These are phyloP conservation scores for Tuber calosporum DNA, from an alignment of 495 filamentous ascomycete species.

Conservation along the genomic window DNA sequence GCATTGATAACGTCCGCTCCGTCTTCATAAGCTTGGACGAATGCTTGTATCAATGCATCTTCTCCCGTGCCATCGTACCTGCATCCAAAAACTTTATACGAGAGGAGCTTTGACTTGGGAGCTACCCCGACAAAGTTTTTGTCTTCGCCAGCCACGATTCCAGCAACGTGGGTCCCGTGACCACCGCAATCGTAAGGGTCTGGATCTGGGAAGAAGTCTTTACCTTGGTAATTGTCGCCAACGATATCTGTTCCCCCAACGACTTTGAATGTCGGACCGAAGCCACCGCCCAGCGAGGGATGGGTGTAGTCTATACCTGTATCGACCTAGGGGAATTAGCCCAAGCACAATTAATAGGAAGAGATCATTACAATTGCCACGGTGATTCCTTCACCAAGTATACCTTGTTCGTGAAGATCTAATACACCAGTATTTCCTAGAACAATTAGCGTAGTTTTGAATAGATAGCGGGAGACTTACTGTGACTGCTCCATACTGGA, in stretches of 20 bases:
- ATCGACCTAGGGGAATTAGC: conserved; percentile 42
- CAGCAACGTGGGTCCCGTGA: conserved; percentile 51
- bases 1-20: conserved; percentile 56
- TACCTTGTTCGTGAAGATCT: conserved; percentile 34
- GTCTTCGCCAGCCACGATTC: conserved; percentile 52
- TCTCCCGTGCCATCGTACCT: conserved; percentile 45
- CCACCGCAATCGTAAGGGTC: conserved; percentile 47
- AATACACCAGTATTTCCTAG: conserved; percentile 38
- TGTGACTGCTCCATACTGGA: conserved; percentile 26
- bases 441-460: neutral
- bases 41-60: conserved; percentile 53
- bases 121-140: conserved; percentile 52
- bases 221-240: conserved; percentile 49
- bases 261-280: conserved; percentile 51
- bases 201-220: conserved; percentile 45
- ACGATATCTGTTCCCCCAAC: conserved; percentile 52
- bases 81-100: conserved; percentile 54
- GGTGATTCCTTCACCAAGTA: conserved; percentile 28
- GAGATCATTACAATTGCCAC: conserved; percentile 32
- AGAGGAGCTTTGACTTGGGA: conserved; percentile 50
- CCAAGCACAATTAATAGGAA: neutral
- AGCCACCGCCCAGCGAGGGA: conserved; percentile 54
- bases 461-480: conserved; percentile 8
- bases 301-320: conserved; percentile 53
- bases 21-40: conserved; percentile 52